These are phyloP conservation scores for Suillus luteus DNA, from an alignment of 768 basidiomycete species.

Conservation along the genomic window DNA sequence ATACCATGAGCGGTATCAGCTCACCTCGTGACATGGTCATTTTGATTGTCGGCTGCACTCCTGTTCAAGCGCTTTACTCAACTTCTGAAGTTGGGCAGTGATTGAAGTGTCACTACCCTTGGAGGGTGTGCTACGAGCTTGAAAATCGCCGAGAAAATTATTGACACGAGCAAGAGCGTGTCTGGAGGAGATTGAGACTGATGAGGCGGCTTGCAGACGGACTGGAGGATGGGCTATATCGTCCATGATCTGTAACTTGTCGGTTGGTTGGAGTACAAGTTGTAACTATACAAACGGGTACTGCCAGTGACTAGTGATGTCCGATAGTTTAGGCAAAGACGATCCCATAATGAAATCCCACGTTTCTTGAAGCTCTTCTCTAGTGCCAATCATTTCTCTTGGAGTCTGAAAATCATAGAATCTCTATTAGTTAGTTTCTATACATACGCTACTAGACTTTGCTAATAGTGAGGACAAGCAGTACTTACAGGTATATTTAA, in stretches of 20 bases:
- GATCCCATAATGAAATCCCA: neutral
- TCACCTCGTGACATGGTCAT: constrained; percentile 8
- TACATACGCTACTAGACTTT: neutral
- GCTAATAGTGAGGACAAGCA: neutral
- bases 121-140: constrained; percentile 45
- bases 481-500: too few relatives aligned
- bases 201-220: constrained; percentile 43
- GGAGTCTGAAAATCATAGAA: neutral
- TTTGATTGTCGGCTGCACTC: constrained; percentile 29
- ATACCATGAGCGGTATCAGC: neutral
- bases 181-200: constrained; percentile 41
- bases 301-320: too few relatives aligned
- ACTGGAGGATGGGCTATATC: constrained; percentile 48
- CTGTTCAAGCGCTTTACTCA: constrained; percentile 55
- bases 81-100: constrained; percentile 60
- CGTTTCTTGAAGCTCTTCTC: neutral
- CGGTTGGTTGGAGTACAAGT: neutral
- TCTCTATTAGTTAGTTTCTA: neutral
- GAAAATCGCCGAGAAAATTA: constrained; percentile 51
- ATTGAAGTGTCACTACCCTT: constrained; percentile 57
- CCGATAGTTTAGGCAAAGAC: too few relatives aligned
- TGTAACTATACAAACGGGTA: too few relatives aligned
- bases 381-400: neutral
- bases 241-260: constrained; percentile 41
- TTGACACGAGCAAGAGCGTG: constrained; percentile 43